phyloP scores from a whole-genome alignment of 768 basidiomycete genomes.

The Lentinula lateritia region DNA sequence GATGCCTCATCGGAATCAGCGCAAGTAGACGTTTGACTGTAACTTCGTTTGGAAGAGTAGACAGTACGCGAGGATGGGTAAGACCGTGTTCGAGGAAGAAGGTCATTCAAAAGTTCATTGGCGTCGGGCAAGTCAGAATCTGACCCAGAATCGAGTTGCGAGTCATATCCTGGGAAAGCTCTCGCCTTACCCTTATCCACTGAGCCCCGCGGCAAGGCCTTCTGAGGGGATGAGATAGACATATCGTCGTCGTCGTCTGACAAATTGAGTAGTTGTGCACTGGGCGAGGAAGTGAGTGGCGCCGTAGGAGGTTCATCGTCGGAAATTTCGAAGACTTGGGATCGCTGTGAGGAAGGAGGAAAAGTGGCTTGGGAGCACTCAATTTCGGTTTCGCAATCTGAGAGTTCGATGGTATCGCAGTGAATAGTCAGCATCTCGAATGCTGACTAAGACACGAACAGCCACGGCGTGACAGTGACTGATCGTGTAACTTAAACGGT shows the following conservation, averaged over 20 bases:
- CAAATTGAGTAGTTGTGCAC: not conserved
- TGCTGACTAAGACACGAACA: too few species aligned
- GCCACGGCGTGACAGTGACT: too few species aligned
- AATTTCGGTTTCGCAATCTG: not conserved
- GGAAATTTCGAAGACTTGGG: not conserved
- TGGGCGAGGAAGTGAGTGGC: not conserved
- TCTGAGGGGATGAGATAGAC: not conserved
- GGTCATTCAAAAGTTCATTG: not conserved
- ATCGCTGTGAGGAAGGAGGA: not conserved
- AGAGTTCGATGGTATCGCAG: not conserved
- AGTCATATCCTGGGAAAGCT: not conserved
- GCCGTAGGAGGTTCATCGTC: not conserved
- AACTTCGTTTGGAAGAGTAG: not conserved
- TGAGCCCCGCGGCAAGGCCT: not conserved
- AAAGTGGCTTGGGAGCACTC: not conserved
- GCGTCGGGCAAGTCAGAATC: not conserved
- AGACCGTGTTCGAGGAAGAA: not conserved
- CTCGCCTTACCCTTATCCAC: not conserved
- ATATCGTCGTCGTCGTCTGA: not conserved
- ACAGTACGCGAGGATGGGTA: not conserved
- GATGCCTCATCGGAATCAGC: not conserved
- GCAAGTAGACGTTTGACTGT: not conserved
- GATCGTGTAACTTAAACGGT: not conserved
- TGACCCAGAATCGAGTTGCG: not conserved
- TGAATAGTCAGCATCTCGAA: not conserved